phyloP scores from a whole-genome alignment of 2,329 filamentous ascomycete genomes.

The Ophiostoma tasmaniense region DNA sequence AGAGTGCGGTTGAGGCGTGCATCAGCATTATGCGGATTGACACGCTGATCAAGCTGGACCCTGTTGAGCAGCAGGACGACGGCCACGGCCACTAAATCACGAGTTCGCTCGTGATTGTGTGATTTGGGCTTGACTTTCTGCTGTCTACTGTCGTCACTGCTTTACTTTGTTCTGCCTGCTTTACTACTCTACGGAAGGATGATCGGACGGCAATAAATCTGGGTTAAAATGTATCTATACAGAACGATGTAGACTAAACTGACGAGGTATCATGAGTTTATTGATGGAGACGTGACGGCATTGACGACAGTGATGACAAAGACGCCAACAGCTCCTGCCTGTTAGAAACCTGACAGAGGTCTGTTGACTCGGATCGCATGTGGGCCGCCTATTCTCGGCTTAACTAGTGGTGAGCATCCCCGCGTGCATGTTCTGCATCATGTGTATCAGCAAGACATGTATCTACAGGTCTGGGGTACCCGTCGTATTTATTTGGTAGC shows the following conservation, averaged over 20 bases:
- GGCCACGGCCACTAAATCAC: conserved; percentile 67
- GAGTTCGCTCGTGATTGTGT: too few relatives aligned
- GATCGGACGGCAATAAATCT: conserved; percentile 4
- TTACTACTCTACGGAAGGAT: conserved; percentile 1
- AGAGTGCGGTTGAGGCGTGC: conserved; percentile 96
- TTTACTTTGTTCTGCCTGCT: background rate
- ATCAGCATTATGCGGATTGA: conserved; percentile 99
- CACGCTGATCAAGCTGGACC: conserved; percentile 96
- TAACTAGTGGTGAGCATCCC: conserved; percentile 7
- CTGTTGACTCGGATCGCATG: background rate
- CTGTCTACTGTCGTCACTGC: background rate
- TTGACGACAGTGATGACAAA: too few relatives aligned
- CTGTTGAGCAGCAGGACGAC: conserved; percentile 71
- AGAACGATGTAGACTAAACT: background rate
- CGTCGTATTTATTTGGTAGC: background rate
- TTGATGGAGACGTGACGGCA: background rate
- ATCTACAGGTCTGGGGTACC: background rate
- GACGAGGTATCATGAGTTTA: background rate
- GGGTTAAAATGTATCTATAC: background rate
- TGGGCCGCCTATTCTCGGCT: conserved; percentile 23
- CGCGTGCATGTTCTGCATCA: background rate
- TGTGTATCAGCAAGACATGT: too few relatives aligned
- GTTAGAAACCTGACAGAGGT: background rate
- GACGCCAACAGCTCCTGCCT: background rate
- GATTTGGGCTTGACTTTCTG: background rate